phyloP scores from a whole-genome alignment of 495 filamentous ascomycete genomes.

The Penicillium bovifimosum region DNA sequence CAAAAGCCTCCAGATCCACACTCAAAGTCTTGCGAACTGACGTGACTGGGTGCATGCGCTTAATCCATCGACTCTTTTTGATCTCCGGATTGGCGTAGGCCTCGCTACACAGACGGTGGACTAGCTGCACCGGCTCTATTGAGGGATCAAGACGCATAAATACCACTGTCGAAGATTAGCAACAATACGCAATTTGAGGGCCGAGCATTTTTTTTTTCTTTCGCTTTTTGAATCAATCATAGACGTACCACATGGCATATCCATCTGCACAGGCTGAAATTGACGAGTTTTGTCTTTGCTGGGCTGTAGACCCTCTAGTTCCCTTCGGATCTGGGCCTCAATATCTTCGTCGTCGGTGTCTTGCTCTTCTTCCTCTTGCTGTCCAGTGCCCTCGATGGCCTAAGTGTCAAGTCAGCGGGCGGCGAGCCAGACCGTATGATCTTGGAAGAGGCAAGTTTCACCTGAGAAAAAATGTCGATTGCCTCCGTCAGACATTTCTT shows the following conservation, averaged over 20 bases:
- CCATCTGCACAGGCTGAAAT: constrained; percentile 62
- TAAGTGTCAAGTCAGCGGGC: constrained; percentile 8
- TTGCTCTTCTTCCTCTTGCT: constrained; percentile 35
- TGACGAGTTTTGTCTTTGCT: constrained; percentile 38
- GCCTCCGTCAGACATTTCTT: constrained; percentile 69
- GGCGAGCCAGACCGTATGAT: not conserved
- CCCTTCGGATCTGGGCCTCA: constrained; percentile 74
- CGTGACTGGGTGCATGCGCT: constrained; percentile 77
- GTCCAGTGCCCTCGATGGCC: constrained; percentile 22
- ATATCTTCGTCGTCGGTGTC: constrained; percentile 58
- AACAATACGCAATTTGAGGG: constrained; percentile 44
- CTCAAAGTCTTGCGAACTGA: constrained; percentile 72
- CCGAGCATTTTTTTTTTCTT: not conserved
- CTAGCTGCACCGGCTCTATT: constrained; percentile 75
- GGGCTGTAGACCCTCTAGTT: constrained; percentile 61
- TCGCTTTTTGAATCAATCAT: constrained; percentile 29
- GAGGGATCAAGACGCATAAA: constrained; percentile 50
- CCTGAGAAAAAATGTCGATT: constrained; percentile 68
- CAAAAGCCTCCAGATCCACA: constrained; percentile 67
- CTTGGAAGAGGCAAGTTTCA: constrained; percentile 24
- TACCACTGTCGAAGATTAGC: constrained; percentile 31
- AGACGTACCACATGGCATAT: constrained; percentile 67
- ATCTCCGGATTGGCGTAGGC: constrained; percentile 44
- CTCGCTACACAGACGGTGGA: constrained; percentile 67
- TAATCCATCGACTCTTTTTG: constrained; percentile 67